Percentiles rank a stretch among this genome's conserved stretches.
These are phyloP conservation scores for Trametes cinnabarina DNA, from an alignment of 768 basidiomycete genomes.

Conservation along the genomic window DNA sequence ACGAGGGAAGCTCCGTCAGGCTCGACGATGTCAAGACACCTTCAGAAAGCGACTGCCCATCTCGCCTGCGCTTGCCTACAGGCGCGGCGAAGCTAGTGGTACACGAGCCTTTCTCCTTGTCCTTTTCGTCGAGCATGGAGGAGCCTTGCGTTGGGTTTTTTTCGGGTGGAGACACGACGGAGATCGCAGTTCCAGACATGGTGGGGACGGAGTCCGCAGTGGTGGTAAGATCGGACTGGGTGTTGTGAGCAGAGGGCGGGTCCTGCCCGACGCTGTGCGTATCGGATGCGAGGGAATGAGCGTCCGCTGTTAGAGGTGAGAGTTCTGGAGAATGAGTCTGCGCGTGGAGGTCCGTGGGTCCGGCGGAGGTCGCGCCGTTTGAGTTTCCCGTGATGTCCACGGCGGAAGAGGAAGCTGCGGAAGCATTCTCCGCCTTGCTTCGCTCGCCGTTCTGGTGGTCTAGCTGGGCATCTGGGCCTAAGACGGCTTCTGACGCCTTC, in stretches of 20 bases:
- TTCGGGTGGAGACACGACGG: constrained; percentile 5
- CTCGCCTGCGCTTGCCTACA: constrained; percentile 33
- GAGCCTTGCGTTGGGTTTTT: constrained; percentile 1
- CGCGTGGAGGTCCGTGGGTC: not conserved
- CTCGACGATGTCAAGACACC: constrained; percentile 31
- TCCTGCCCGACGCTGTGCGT: constrained; percentile 18
- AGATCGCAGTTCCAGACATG: constrained; percentile 14
- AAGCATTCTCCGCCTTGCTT: not conserved
- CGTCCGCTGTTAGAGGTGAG: constrained; percentile 10
- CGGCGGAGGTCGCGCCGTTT: constrained; percentile 12
- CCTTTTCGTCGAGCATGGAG: constrained; percentile 13
- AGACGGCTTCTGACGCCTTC: constrained; percentile 17
- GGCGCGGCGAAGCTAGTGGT: constrained; percentile 38
- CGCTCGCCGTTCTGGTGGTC: not conserved
- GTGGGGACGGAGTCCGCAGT: constrained; percentile 7
- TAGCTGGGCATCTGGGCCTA: constrained; percentile 8
- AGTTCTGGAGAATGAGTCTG: constrained; percentile 2
- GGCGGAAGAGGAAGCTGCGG: not conserved
- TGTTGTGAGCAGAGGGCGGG: constrained; percentile 14
- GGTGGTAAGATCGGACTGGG: constrained; percentile 12
- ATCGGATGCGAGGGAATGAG: constrained; percentile 9
- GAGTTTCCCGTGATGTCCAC: not conserved
- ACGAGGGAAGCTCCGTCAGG: constrained; percentile 25
- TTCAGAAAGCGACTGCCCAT: constrained; percentile 26
- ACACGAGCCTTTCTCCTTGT: constrained; percentile 39